Evolutionary conservation across 1,284 basidiomycete species (phyloP).

Genomic region (Cryptococcus hybrid): DNA sequence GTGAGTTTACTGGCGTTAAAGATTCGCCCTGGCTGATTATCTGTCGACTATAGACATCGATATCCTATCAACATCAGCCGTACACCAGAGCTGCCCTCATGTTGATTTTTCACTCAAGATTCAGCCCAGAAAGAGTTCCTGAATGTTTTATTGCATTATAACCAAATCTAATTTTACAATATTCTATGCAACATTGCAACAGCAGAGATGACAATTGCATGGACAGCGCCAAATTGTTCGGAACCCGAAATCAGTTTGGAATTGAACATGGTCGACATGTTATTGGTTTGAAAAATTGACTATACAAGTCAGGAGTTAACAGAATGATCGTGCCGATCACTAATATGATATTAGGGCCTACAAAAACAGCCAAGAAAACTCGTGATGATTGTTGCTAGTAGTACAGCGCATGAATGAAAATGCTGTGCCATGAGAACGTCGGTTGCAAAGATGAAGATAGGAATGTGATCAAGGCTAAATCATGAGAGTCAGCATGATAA

Average conservation of each 20-base stretch:
- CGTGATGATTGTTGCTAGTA: too few relatives aligned
- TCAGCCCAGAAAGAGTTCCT: slow-evolving; percentile 54
- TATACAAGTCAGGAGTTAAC: too few relatives aligned
- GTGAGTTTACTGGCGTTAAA: slow-evolving; percentile 13
- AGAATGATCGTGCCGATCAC: too few relatives aligned
- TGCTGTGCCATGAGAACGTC: too few relatives aligned
- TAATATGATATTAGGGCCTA: not conserved
- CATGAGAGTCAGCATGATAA: too few relatives aligned
- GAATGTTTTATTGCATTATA: not conserved
- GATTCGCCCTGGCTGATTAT: not conserved
- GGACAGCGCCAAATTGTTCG: not conserved
- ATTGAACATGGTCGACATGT: slow-evolving; percentile 2
- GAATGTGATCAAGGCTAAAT: too few relatives aligned
- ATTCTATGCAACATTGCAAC: not conserved
- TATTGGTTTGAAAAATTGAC: not conserved
- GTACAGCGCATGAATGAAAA: too few relatives aligned
- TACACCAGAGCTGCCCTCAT: slow-evolving; percentile 84
- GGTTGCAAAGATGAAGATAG: too few relatives aligned
- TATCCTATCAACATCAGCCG: slow-evolving; percentile 86
- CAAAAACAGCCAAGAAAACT: not conserved
- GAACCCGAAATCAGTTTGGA: not conserved
- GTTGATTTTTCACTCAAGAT: slow-evolving; percentile 95
- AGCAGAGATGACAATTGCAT: not conserved
- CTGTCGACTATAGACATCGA: slow-evolving; percentile 69
- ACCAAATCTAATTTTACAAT: not conserved